phyloP scores from a whole-genome alignment of 805 yeast genomes.

The Hanseniaspora jakobsenii region DNA sequence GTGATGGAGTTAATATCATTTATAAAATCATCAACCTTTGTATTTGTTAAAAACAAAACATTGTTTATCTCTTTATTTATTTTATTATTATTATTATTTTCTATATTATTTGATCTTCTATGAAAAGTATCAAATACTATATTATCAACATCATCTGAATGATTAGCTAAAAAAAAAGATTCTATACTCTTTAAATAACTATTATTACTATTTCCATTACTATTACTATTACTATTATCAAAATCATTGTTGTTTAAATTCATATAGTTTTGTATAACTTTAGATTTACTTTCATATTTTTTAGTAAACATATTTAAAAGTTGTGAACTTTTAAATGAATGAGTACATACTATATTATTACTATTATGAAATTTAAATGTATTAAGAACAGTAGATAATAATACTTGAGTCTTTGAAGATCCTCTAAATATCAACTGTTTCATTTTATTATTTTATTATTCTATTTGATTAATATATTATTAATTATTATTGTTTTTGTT shows the following conservation, averaged over 20 bases:
- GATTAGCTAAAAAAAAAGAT: not conserved
- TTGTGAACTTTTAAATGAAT: no score
- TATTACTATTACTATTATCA: no score
- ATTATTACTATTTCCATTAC: no score
- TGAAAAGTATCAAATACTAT: not conserved
- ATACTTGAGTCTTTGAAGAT: not conserved
- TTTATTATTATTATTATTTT: not conserved
- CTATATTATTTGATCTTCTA: not conserved
- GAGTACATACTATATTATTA: not conserved
- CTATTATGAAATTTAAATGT: not conserved
- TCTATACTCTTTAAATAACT: no score
- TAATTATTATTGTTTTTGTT: no score
- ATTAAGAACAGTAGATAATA: not conserved
- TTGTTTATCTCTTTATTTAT: no score
- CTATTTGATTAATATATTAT: no score
- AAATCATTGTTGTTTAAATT: not conserved
- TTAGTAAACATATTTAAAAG: no score
- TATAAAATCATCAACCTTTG: no score
- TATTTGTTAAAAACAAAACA: no score
- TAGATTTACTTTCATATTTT: not conserved
- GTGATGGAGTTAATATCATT: no score
- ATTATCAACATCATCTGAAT: not conserved
- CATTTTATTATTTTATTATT: not conserved
- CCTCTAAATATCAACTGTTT: slow-evolving; percentile 1
- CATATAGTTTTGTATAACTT: not conserved